These are phyloP conservation scores for Phytopythium montanum DNA, from an alignment of 352 stramenopile genomes.

Conservation along the genomic window DNA sequence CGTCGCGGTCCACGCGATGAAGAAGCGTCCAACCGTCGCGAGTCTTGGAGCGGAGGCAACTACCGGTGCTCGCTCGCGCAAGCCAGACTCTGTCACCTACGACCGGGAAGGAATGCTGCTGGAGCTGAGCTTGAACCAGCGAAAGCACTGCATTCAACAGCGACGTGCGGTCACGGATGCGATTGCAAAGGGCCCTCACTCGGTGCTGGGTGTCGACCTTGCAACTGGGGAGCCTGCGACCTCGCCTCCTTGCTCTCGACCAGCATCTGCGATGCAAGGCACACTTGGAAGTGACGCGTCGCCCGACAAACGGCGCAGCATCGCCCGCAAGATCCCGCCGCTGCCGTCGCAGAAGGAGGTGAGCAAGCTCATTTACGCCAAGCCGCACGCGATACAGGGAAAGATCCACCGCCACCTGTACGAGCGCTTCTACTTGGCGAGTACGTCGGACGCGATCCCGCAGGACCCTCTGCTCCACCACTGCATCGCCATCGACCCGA, in stretches of 20 bases:
- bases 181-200: conserved; percentile 39
- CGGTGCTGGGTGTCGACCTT: conserved; percentile 57
- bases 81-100: conserved; percentile 45
- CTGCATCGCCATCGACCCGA: conserved; percentile 59
- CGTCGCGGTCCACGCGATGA: conserved; percentile 25
- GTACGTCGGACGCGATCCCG: conserved; percentile 36
- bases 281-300: background rate
- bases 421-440: conserved; percentile 32
- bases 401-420: conserved; percentile 63
- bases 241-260: background rate
- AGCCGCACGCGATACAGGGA: conserved; percentile 61
- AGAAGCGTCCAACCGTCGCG: conserved; percentile 21
- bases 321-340: conserved; percentile 38
- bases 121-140: conserved; percentile 65
- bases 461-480: conserved; percentile 65
- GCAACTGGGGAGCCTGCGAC: background rate
- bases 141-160: conserved; percentile 52
- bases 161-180: conserved; percentile 36
- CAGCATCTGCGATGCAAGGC: background rate
- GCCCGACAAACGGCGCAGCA: conserved; percentile 1
- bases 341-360: conserved; percentile 58
- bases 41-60: background rate
- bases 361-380: conserved; percentile 56
- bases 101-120: conserved; percentile 63
- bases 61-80: background rate